Conservation (phyloP, 2,329 filamentous ascomycete species). For the Pyrenochaeta sp. region DNA sequence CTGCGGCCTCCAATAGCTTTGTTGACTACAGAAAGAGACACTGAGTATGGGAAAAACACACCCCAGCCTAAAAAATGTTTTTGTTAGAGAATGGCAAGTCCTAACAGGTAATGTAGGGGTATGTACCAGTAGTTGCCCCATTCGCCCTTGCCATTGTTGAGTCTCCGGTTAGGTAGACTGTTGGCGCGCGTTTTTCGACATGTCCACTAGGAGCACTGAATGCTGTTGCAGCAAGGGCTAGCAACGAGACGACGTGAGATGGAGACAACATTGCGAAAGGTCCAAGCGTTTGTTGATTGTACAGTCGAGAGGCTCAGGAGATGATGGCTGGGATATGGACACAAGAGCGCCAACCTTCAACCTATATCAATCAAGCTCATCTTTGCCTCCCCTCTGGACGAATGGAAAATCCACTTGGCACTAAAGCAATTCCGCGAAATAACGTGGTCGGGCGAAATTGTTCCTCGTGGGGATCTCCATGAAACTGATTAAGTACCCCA, state of each 20-base stretch:
- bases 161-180: conserved; percentile 67
- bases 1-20: conserved; percentile 72
- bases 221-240: conserved; percentile 29
- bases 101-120: neutral
- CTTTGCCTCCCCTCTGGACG: conserved; percentile 2
- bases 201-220: conserved; percentile 32
- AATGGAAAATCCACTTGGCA: neutral
- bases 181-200: conserved; percentile 46
- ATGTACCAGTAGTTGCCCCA: conserved; percentile 53
- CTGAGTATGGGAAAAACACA: conserved; percentile 63
- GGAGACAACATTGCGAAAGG: conserved; percentile 28
- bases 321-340: neutral
- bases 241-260: conserved; percentile 24
- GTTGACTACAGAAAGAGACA: conserved; percentile 65
- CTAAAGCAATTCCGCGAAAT: neutral
- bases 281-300: neutral
- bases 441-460: neutral
- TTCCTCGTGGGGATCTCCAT: neutral
- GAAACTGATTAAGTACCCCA: conserved; percentile 1
- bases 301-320: neutral
- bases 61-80: conserved; percentile 67
- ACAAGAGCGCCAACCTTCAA: neutral
- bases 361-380: conserved; percentile 1
- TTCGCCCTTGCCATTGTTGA: conserved; percentile 67
- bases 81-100: neutral